Base-by-base conservation (phyloP, 192 early-diverging fungal genomes). In the Backusella parvicylindrica region DNA sequence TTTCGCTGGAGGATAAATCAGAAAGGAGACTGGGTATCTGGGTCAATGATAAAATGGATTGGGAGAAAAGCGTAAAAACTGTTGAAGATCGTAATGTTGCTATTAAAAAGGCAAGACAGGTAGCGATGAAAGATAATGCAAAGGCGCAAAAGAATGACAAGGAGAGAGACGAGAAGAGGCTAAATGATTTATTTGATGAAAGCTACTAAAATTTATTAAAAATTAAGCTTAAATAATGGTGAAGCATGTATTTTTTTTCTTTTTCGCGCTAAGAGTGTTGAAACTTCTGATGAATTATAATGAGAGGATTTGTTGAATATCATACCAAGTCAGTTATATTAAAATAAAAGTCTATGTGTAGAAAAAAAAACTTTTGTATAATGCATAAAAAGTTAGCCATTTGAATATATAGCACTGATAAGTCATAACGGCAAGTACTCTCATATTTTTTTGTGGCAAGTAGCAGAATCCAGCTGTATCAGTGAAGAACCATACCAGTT, bases 171-270 rank as follows among this genome's bases (percentile, higher is more conserved):
- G 60, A 73, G 33, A 73, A 65, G 26, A 70, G 41, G 18, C 36
- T 73, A 2, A 37, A 64, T 13, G 72, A 73, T 43, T 41, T 73
- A 43, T 73, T 73, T 66, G 72, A 73, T 65, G 72, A 73, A 47
- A 28, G 15, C 18, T 70, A 70, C 5, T 70, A 70, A 66, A 37
- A 36, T 41, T n/a, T n/a, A n/a, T n/a, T n/a, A n/a, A n/a, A n/a
- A n/a, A n/a, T n/a, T n/a, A n/a, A n/a, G n/a, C n/a, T 4, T 15
- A 41, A 47, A 47, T 47, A 1, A 6, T 18, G 18, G 18, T 47
- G 18, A 47, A 47, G 16, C 18, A 47, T 47, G 16, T 5, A 18
- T 47, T n/a, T n/a, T n/a, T n/a, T n/a, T n/a, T n/a, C n/a, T n/a
- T n/a, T n/a, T n/a, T n/a, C n/a, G n/a, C n/a, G n/a, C n/a, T n/a